Evolutionary conservation across 441 rosid species (phyloP), one percentile per base, ranked within the genome.

Genomic region (Adansonia rubrostipa): DNA sequence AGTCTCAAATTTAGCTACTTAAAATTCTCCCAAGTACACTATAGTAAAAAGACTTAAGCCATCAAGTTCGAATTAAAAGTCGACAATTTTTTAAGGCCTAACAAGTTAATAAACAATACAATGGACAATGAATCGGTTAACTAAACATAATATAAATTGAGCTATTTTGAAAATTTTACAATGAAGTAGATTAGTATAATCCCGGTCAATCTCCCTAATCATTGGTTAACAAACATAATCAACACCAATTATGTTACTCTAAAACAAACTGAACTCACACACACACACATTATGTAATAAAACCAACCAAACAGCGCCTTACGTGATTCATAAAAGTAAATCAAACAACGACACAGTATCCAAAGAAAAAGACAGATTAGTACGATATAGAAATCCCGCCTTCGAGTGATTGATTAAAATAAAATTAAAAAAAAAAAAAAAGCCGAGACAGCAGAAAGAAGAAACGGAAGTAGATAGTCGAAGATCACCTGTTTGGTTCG

Each of bases 401-500:
- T 9, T 58, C 13, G 14, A 22, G 36, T 8, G 45, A 60, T 0
- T 11, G 1, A 61, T 9, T 19, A 9, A 2, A 7, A 19, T 58
- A 19, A 8, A 1, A 61, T 3, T 7, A 0, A 5, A 28, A 22
- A 28, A 13, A 5, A 28, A 22, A 28, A 13, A 9, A 10, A 13
- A 13, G 1, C 40, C 40, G 40, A 36, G 40, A 36, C 5, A 36
- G 40, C 40, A 3, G 40, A 36, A 33, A 2, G 8, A 28, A 14
- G 7, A 33, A 47, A 47, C 40, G 22, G 17, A 69, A 47, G 5
- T 40, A 13, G n/a, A 67, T 9, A 44, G 19, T 19, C 5, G 7
- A 17, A 66, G 51, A 45, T 66, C n/a, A 47, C 73, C 57, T 47
- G 72, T 67, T 44, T 44, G 54, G 53, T 45, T 67, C 3, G 36